These are phyloP conservation scores for Triglochin maritima DNA, from an alignment of 106 monocot species.

Conservation along the genomic window DNA sequence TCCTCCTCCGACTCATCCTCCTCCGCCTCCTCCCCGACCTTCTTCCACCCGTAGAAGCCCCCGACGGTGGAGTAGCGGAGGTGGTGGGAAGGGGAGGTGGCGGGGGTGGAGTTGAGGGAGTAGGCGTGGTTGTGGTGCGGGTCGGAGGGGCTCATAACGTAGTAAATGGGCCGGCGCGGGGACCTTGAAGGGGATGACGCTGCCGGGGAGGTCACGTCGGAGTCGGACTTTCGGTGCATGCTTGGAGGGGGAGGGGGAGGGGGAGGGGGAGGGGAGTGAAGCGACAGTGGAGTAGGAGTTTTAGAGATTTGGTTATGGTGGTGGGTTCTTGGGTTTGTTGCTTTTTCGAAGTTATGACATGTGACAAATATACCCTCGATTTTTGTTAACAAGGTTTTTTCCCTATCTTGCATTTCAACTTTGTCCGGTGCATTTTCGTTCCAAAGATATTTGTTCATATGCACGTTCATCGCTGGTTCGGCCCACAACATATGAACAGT, in stretches of 20 bases:
- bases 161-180: slow-evolving; percentile 64
- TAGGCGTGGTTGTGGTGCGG: slow-evolving; percentile 27
- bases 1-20: slow-evolving; percentile 14
- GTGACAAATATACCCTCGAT: too few relatives aligned
- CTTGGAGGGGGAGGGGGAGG: not conserved
- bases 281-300: not conserved
- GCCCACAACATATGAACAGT: too few relatives aligned
- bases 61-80: slow-evolving; percentile 19
- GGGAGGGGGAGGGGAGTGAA: slow-evolving; percentile 1
- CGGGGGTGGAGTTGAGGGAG: slow-evolving; percentile 41
- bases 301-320: not conserved
- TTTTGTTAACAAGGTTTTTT: too few relatives aligned
- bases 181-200: slow-evolving; percentile 77
- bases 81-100: slow-evolving; percentile 41
- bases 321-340: too few relatives aligned
- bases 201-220: slow-evolving; percentile 87
- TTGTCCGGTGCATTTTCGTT: too few relatives aligned
- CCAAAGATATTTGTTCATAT: too few relatives aligned
- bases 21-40: slow-evolving; percentile 22
- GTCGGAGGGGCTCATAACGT: slow-evolving; percentile 68
- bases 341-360: too few relatives aligned
- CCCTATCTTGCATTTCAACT: too few relatives aligned
- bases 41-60: slow-evolving; percentile 28
- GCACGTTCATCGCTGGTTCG: too few relatives aligned
- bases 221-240: slow-evolving; percentile 72